Evolutionary conservation across 441 rosid species (phyloP).

Genomic region (Omphalea diandra): DNA sequence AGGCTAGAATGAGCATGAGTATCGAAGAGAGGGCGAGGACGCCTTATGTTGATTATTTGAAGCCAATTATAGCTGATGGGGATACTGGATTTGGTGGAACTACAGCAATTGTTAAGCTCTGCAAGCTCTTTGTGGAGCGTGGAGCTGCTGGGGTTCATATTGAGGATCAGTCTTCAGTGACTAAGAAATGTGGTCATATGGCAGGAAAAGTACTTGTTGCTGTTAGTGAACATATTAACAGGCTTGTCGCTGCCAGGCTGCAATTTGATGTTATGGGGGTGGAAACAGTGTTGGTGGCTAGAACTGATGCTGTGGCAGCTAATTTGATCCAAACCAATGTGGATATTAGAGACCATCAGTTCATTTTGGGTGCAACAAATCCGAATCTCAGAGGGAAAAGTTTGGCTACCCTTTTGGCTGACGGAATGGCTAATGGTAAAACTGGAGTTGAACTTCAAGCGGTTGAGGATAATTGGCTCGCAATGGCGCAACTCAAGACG

Average conservation of each 20-base stretch:
- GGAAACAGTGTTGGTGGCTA: constrained; percentile 85
- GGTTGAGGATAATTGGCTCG: constrained; percentile 79
- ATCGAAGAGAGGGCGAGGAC: constrained; percentile 82
- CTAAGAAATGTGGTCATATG: constrained; percentile 96
- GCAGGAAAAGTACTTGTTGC: constrained; percentile 95
- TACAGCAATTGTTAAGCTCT: constrained; percentile 87
- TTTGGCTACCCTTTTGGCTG: constrained; percentile 61
- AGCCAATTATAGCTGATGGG: constrained; percentile 96
- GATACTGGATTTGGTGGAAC: constrained; percentile 94
- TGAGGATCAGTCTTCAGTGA: constrained; percentile 91
- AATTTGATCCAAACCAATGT: constrained; percentile 79
- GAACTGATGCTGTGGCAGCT: constrained; percentile 86
- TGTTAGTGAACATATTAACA: constrained; percentile 78
- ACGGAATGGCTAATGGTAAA: constrained; percentile 74
- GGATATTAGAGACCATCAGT: constrained; percentile 84
- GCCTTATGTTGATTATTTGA: constrained; percentile 74
- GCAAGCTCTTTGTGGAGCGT: constrained; percentile 90
- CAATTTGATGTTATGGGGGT: constrained; percentile 94
- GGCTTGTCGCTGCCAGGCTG: constrained; percentile 88
- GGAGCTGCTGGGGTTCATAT: constrained; percentile 95
- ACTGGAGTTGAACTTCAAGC: constrained; percentile 74
- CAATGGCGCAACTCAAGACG: constrained; percentile 66
- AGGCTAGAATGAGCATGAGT: constrained; percentile 86
- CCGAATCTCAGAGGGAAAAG: constrained; percentile 61
- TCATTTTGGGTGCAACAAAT: constrained; percentile 80